Evolutionary conservation across 257 asterid genomes (phyloP).

Genomic region (Jacaranda copaia): DNA sequence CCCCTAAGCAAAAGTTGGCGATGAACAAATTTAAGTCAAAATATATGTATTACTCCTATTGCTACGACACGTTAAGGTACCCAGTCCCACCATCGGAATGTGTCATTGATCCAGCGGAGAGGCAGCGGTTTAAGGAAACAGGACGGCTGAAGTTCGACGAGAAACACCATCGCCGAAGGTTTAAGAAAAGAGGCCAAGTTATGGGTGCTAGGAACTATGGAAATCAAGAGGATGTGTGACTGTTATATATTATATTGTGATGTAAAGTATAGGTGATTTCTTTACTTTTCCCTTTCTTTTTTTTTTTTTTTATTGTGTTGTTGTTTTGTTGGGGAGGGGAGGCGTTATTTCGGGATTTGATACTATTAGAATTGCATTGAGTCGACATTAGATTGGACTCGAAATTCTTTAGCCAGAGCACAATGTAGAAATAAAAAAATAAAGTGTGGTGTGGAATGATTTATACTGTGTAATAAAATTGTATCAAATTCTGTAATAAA

Average conservation of each 20-base stretch:
- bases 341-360: conserved; percentile 20
- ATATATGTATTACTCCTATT: conserved; percentile 83
- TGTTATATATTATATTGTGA: background rate
- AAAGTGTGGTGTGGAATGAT: background rate
- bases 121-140: conserved; percentile 59
- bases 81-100: conserved; percentile 73
- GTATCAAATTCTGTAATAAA: background rate
- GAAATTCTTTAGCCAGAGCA: conserved; percentile 26
- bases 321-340: background rate
- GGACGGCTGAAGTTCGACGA: conserved; percentile 68
- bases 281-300: conserved; percentile 20
- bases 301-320: background rate
- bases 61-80: conserved; percentile 73
- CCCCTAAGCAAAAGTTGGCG: conserved; percentile 55
- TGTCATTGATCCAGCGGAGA: conserved; percentile 59
- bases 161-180: conserved; percentile 49
- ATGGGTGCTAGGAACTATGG: conserved; percentile 46
- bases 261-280: conserved; percentile 32
- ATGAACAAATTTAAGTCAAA: conserved; percentile 70
- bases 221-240: conserved; percentile 53
- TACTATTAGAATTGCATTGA: conserved; percentile 17
- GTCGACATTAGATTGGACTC: conserved; percentile 27
- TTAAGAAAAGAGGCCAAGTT: conserved; percentile 51
- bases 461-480: background rate
- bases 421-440: conserved; percentile 29